Evolutionary conservation across 2,329 filamentous ascomycete genomes (phyloP), one percentile per base, ranked within the genome.

Genomic region (Coccinonectria pachysandricola): DNA sequence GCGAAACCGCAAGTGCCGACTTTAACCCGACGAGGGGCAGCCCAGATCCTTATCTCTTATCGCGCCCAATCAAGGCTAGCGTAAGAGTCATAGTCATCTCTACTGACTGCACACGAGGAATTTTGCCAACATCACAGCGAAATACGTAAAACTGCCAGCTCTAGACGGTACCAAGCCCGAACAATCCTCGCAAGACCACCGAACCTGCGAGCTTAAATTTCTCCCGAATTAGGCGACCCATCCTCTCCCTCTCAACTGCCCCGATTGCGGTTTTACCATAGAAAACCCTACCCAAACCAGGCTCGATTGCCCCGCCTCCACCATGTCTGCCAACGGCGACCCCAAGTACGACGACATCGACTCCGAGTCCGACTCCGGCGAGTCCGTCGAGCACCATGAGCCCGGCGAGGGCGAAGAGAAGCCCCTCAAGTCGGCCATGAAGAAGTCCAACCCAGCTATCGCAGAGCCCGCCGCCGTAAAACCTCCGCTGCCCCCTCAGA

Each of bases 391-490:
- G 42, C 60, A 71, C 34, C 63, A 74, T 34, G 68, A 71, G 26
- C 64, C 64, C 35, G 59, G 63, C 41, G 69, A 78, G 39, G 71
- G 73, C 24, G 67, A 74, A 28, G 66, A 77, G 47, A 77, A 82
- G 67, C 71, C 74, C 30, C 59, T 76, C 50, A 93, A 93, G 71
- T 83, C 87, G 23, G 77, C 84, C 14, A 64, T 96, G 60, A 95
- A 95, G 71, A 86, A 86, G 62, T 51, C 55, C 27, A 51, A 53
- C 45, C 58, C 67, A 29, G 69, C 61, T 19, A 60, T 76, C 34
- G 62, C 68, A 34, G 63, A 69, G 29, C 65, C 70, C 33, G 66
- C 75, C 30, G 66, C 72, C 24, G 43, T 58, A 50, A 61, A 58
- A 40, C 66, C 68, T 28, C 48, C 52, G 36, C 61, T 73, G 32